Base-by-base conservation (phyloP, 202 grass and related monocot genomes). In the Setaria italica region DNA sequence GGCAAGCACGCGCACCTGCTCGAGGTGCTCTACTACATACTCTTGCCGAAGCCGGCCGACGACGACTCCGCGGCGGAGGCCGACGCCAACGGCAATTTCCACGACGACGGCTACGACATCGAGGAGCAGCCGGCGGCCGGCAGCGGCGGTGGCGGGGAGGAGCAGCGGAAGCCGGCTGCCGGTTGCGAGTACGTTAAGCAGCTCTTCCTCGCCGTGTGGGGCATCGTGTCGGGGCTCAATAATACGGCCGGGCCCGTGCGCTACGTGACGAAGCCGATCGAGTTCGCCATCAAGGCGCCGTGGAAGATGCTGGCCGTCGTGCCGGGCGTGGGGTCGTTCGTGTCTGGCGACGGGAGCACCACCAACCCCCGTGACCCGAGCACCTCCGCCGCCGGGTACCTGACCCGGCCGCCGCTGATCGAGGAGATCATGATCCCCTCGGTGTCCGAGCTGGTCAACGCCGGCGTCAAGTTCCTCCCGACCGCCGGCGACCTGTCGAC, bases 341-440 rank as follows among this genome's bases (percentile, higher is more conserved):
- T 80, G 71, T 87, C 88, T 0, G 85, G 78, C 69, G 50, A 79
- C 16, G 86, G 47, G 37, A 75, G 74, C 62, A 30, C 62, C 25
- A 57, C 56, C n/a, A 21, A 25, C 57, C 7, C 51, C 13, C 72
- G 84, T 21, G 88, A 89, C 77, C 54, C 34, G 55, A 82, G 49
- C 48, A 29, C 51, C 33, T 17, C 47, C 2, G 11, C 12, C 0
- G 65, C 16, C 0, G 65, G 29, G 43, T 80, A 86, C 68, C 67
- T 91, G 12, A 90, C 85, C 67, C 88, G 81, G 4, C 83, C 92
- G 2, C 95, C 92, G 10, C 74, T 90, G 78, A 84, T 95, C 55
- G 93, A 98, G 71, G 93, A 94, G 89, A 94, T 94, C 90, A 93
- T 89, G 84, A 83, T 95, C 19, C 93, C 95, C 0, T 98, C 93